Base-by-base conservation (phyloP, 2,329 filamentous ascomycete genomes). In the Dothistroma septosporum region DNA sequence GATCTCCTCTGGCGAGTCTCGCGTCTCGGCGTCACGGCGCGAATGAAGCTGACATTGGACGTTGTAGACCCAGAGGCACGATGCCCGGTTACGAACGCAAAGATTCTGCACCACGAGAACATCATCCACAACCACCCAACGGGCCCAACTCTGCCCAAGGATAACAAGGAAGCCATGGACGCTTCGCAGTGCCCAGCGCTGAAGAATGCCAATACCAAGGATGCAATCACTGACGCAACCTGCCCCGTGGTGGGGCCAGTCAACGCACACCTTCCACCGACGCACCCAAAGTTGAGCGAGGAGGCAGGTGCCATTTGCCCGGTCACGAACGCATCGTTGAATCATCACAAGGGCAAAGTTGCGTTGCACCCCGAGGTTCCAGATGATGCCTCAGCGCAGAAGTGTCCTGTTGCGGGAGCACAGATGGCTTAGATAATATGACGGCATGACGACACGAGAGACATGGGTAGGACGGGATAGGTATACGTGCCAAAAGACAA, bases 211-310 rank as follows among this genome's bases (percentile, higher is more conserved):
- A 73, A 76, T 58, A 71, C 70, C 41, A 74, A 70, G 60, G 70
- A 76, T 54, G 72, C 71, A 52, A 72, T 79, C 66, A 76, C 76
- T 32, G 76, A 79, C 58, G 76, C 73, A 1, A 73, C 77, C 0
- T 79, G 77, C 66, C 77, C 77, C 0, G 73, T 79, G 11, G 76
- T 79, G 1, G 77, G 77, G n/a, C 73, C 76, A 4, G 77, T 77
- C 9, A 68, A 64, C 28, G 63, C 69, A 7, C 65, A 78, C 19
- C 69, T 79, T 8, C 77, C 77, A 6, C 77, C 77, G 10, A 72
- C 75, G 35, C 77, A 79, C 62, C 77, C 77, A 1, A 69, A 72
- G 49, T 70, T 76, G 61, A 72, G 68, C 12, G 72, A 75, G 41
- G 72, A 75, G 1, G 62, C 73, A 21, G 75, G 72, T 4, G 71